Conservation (phyloP, 2,329 filamentous ascomycete genomes). For the Alternaria conjuncta region DNA sequence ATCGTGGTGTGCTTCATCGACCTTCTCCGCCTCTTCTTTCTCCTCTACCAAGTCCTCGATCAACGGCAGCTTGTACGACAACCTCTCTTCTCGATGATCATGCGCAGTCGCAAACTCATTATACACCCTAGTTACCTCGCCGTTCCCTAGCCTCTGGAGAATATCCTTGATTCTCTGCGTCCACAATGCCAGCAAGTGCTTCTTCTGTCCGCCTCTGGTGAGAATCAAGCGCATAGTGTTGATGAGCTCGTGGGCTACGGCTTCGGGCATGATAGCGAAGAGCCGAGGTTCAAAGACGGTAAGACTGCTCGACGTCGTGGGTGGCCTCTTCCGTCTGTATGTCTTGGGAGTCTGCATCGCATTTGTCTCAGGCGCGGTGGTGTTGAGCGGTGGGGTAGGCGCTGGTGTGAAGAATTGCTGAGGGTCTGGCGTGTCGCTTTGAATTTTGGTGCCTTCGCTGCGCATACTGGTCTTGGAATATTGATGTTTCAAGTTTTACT, state of each 20-base stretch:
- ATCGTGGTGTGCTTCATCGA: background rate
- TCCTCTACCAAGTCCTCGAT: background rate
- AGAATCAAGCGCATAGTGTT: background rate
- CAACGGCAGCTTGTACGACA: slow-evolving; percentile 7
- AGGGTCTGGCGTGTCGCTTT: background rate
- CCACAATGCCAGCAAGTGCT: background rate
- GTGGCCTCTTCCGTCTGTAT: background rate
- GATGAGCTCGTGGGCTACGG: background rate
- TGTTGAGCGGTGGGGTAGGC: background rate
- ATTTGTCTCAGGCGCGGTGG: background rate
- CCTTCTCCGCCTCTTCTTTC: background rate
- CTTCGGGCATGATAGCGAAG: background rate
- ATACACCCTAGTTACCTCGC: background rate
- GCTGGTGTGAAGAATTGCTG: background rate
- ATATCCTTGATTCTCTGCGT: background rate
- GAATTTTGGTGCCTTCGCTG: background rate
- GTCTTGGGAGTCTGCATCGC: background rate
- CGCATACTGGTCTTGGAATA: background rate
- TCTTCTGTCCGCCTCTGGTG: background rate
- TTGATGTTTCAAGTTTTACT: background rate
- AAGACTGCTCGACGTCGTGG: background rate
- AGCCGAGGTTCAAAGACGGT: background rate
- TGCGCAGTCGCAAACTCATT: background rate
- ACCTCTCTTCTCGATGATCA: background rate
- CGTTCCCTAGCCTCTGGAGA: background rate